Percentiles rank a stretch among this genome's conserved stretches.
Conservation (phyloP, 2,329 filamentous ascomycete genomes). For the Biscogniauxia sp. region DNA sequence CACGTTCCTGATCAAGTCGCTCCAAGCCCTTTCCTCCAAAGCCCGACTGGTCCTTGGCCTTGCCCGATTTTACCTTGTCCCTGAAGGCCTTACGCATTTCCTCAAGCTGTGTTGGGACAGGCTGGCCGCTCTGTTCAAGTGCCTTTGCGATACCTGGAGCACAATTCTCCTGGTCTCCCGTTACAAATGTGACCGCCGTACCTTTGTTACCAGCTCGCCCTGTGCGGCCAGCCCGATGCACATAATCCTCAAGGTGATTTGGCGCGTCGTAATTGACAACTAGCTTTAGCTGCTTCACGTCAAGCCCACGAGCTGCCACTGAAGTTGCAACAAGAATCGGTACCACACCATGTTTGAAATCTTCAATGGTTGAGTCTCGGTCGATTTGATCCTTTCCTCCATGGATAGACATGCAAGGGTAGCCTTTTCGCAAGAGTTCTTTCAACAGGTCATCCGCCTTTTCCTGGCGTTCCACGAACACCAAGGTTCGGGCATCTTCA, state of each 20-base stretch:
- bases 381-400: slow-evolving; percentile 93
- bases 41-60: slow-evolving; percentile 83
- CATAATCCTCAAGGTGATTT: slow-evolving; percentile 94
- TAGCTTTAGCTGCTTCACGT: slow-evolving; percentile 93
- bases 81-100: slow-evolving; percentile 72
- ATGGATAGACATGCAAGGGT: slow-evolving; percentile 90
- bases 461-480: slow-evolving; percentile 92
- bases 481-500: slow-evolving; percentile 83
- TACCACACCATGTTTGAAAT: slow-evolving; percentile 89
- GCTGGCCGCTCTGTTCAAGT: slow-evolving; percentile 84
- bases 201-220: slow-evolving; percentile 93
- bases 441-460: slow-evolving; percentile 78
- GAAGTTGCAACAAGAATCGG: slow-evolving; percentile 93
- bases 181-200: slow-evolving; percentile 91
- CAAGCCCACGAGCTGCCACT: slow-evolving; percentile 88
- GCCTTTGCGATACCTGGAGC: slow-evolving; percentile 87
- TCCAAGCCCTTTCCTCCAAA: slow-evolving; percentile 96
- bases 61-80: slow-evolving; percentile 89
- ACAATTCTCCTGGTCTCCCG: slow-evolving; percentile 86
- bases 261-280: slow-evolving; percentile 95
- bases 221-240: slow-evolving; percentile 89
- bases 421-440: slow-evolving; percentile 78
- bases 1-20: slow-evolving; percentile 84
- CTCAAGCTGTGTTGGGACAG: slow-evolving; percentile 67
- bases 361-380: slow-evolving; percentile 84